These are phyloP conservation scores for Funneliformis caledonium DNA, from an alignment of 371 early-diverging fungal genomes.

Conservation along the genomic window DNA sequence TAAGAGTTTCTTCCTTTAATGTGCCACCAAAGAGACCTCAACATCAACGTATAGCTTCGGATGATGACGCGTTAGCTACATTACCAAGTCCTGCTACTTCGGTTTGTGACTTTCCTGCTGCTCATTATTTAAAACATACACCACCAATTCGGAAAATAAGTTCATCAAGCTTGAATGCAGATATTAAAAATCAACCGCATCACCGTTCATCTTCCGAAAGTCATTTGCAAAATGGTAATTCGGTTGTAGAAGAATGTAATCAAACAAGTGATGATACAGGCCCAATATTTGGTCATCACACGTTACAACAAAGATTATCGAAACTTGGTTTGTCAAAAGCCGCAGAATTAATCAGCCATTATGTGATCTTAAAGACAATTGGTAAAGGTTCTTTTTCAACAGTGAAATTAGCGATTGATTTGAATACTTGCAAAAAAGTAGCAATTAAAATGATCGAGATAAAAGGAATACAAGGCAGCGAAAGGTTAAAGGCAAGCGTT, in stretches of 20 bases:
- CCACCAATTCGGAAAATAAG: not conserved
- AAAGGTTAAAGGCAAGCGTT: constrained; percentile 17
- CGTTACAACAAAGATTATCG: constrained; percentile 1
- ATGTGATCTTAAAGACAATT: constrained; percentile 26
- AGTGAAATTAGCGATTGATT: constrained; percentile 80
- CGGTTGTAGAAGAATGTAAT: not conserved
- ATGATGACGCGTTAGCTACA: constrained; percentile 12
- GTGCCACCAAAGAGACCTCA: not conserved
- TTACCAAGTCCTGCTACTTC: constrained; percentile 41
- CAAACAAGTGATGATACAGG: not conserved
- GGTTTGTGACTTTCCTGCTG: constrained; percentile 4
- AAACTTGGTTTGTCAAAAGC: not conserved
- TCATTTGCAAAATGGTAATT: not conserved
- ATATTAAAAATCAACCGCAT: not conserved
- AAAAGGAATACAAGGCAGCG: constrained; percentile 38
- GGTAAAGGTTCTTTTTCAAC: constrained; percentile 81
- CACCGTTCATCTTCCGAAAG: not conserved
- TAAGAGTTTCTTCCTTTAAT: not conserved
- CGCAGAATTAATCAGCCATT: constrained; percentile 28
- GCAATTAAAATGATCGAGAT: constrained; percentile 30
- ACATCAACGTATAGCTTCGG: constrained; percentile 16
- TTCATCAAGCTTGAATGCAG: not conserved
- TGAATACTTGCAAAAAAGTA: constrained; percentile 69
- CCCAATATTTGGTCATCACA: constrained; percentile 14
- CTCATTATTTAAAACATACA: not conserved